Base-by-base conservation (phyloP, 768 basidiomycete species). In the Leccinum barrowsii region DNA sequence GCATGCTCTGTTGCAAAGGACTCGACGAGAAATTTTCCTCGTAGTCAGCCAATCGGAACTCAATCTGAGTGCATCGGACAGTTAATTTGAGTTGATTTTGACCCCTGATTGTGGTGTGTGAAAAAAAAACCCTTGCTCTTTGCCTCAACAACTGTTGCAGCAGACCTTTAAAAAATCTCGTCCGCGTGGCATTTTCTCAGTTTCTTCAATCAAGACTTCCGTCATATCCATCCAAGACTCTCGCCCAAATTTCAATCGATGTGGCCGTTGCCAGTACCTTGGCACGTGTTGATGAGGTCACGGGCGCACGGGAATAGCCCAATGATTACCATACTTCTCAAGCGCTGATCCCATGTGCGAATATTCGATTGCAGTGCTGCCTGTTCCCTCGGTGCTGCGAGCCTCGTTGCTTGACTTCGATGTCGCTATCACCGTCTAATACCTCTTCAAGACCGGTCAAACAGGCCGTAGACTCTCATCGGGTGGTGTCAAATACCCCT, bases 371-470 rank as follows among this genome's bases (percentile, higher is more conserved):
- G 37, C 49, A 28, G 13, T 34, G 13, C 17, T 21, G 0, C 42
- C 40, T 28, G 52, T 21, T 32, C 57, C 46, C 26, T 6, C 19
- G 8, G 22, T 49, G 52, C n/a, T n/a, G 17, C 10, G 34, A 7
- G 21, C 4, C 46, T 59, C 55, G 11, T 22, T 28, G 19, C 46
- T 55, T 35, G 50, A 46, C 21, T 28, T 30, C 46, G 10, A 55
- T 54, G 57, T 32, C 44, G 51, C 56, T 59, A 4, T 59, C 55
- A 35, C 32, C 26, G 11, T 28, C 60, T 54, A 52, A n/a, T 10
- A n/a, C 61, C 24, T 55, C 67, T 50, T 58, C 66, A 19, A 63
- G 67, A 22, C 63, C 66, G 7, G 60, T 53, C n/a, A 70, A 64
- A 7, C 59, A 62, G 50, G 28, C 15, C 4, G 58, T 56, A n/a